Evolutionary conservation across 176 grass and related monocot genomes (phyloP), one percentile per base, ranked within the genome.

Genomic region (Saccharum officinarum): DNA sequence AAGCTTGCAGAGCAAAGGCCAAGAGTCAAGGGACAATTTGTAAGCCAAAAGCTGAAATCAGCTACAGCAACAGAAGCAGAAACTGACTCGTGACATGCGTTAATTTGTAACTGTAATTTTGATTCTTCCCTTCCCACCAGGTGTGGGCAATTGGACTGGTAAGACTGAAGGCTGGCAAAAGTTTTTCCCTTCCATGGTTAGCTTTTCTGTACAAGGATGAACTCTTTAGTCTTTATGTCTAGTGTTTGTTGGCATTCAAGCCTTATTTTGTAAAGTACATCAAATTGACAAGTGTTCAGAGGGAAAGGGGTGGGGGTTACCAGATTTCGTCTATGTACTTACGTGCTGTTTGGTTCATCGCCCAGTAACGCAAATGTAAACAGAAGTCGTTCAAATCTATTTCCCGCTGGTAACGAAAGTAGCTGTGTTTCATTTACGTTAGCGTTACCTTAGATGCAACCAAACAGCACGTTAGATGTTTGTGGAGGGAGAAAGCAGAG

Each of bases 11-110:
- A 99, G 34, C 94, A 96, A 71, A 83, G 97, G 44, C 94, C 88
- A 3, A 92, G 97, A 82, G 86, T 99, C 54, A 99, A 97, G 85
- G 97, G 97, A 55, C 97, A 99, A 72, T 99, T 99, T 94, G 88
- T 96, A 68, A 90, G 97, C 82, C 94, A 92, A 84, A 96, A 92
- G 39, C 49, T 79, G 10, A 88, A 91, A 65, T 84, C 88, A 73
- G 59, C 70, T 63, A 69, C 79, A 69, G 68, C 78, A 82, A 78
- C 83, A 57, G 97, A 89, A 26, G 85, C 67, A 15, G 94, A 96
- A 74, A 87, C 72, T 76, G 75, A 89, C 75, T 87, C 68, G 47
- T 76, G 73, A 72, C 10, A 1, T 22, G 22, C 45, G 80, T 80
- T 85, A 59, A 36, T 73, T 71, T 23, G 36, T 89, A 70, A 78